A percentile compares a stretch with the other conserved stretches of the same genome.
These are phyloP conservation scores for Monosporozyma aerobia DNA, from an alignment of 805 yeast species.

Conservation along the genomic window DNA sequence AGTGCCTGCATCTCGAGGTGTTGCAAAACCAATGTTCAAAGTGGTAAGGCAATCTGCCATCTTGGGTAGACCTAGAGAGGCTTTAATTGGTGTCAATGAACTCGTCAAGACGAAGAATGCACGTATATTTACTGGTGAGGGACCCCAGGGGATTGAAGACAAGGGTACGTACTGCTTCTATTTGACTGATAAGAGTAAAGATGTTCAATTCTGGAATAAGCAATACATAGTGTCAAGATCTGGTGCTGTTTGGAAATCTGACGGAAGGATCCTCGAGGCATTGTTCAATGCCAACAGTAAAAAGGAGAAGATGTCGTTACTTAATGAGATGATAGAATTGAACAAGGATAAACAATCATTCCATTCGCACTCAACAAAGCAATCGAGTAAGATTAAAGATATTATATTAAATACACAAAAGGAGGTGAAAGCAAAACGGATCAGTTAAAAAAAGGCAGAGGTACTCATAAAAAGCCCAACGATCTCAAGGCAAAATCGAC, in stretches of 20 bases:
- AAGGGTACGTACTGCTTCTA: constrained; percentile 21
- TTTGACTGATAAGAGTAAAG: constrained; percentile 13
- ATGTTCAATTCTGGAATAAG: constrained; percentile 12
- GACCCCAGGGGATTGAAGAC: constrained; percentile 27
- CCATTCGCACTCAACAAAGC: constrained; percentile 4
- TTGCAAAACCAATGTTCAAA: not conserved
- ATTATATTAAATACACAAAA: constrained; percentile 2
- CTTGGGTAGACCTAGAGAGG: not conserved
- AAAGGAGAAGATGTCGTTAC: constrained; percentile 2
- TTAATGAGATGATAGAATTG: constrained; percentile 13
- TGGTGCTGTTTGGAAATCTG: constrained; percentile 23
- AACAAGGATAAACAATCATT: constrained; percentile 15
- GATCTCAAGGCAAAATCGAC: constrained; percentile 50
- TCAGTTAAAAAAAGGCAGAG: not conserved
- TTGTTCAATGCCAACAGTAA: constrained; percentile 12
- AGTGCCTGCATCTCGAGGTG: constrained; percentile 11
- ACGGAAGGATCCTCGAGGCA: constrained; percentile 24
- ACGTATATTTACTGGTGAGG: constrained; percentile 26
- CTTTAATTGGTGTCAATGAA: not conserved
- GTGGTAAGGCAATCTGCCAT: not conserved
- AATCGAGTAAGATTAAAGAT: constrained; percentile 1
- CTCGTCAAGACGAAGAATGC: constrained; percentile 7
- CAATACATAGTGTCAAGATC: constrained; percentile 24
- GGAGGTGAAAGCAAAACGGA: not conserved
- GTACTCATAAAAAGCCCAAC: constrained; percentile 18